Evolutionary conservation across 2,329 filamentous ascomycete species (phyloP).

Genomic region (Hortaea werneckii): DNA sequence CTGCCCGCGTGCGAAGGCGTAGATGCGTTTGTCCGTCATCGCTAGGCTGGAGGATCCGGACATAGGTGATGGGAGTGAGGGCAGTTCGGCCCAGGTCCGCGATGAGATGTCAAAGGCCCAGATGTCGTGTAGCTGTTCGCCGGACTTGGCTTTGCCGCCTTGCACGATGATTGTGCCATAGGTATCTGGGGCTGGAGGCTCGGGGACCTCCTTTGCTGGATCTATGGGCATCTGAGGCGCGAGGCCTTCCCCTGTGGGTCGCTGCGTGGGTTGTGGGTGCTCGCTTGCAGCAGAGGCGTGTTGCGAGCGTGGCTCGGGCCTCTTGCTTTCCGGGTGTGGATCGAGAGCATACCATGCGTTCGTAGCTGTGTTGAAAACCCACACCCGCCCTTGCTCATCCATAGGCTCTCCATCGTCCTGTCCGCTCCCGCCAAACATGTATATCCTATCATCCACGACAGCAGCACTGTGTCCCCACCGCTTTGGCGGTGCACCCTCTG

Average conservation of each 20-base stretch:
- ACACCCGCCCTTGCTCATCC: slow-evolving; percentile 30
- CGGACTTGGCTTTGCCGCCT: slow-evolving; percentile 32
- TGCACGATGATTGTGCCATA: slow-evolving; percentile 44
- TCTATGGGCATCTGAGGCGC: slow-evolving; percentile 32
- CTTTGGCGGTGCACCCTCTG: slow-evolving; percentile 27
- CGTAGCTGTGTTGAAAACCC: slow-evolving; percentile 34
- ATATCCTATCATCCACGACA: slow-evolving; percentile 35
- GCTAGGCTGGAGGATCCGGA: slow-evolving; percentile 33
- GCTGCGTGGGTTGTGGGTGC: slow-evolving; percentile 28
- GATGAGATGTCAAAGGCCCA: slow-evolving; percentile 29
- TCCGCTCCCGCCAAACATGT: slow-evolving; percentile 32
- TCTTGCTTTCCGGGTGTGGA: slow-evolving; percentile 17
- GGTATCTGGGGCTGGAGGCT: slow-evolving; percentile 28
- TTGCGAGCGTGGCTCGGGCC: slow-evolving; percentile 20
- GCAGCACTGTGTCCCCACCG: slow-evolving; percentile 34
- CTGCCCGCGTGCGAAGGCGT: slow-evolving; percentile 9
- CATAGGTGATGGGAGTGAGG: slow-evolving; percentile 20
- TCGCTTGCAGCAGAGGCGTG: slow-evolving; percentile 31
- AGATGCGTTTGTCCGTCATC: slow-evolving; percentile 35
- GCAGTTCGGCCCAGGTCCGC: slow-evolving; percentile 42
- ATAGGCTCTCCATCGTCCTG: slow-evolving; percentile 11
- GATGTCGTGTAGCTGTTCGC: slow-evolving; percentile 32
- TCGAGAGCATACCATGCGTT: slow-evolving; percentile 33
- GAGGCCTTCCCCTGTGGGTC: slow-evolving; percentile 14
- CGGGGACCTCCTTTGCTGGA: slow-evolving; percentile 31